Base-by-base conservation (phyloP, 768 basidiomycete genomes). In the Boletus rufocinnamomeus region DNA sequence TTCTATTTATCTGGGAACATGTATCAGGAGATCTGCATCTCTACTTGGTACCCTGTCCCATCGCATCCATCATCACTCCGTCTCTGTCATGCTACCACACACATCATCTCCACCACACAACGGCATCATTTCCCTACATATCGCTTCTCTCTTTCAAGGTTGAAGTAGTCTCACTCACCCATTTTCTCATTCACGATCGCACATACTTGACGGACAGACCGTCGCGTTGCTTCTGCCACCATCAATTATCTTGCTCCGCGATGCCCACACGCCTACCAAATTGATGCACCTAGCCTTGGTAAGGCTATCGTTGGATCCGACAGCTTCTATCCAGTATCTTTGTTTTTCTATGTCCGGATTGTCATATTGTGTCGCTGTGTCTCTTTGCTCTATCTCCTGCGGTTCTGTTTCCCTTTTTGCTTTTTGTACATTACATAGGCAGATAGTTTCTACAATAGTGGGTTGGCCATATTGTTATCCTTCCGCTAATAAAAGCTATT, bases 401-500 rank as follows among this genome's bases (percentile, higher is more conserved):
- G 63, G 47, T 64, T 64, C 52, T 52, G 52, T 50, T 45, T 57
- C 62, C 40, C 68, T 47, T 69, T 58, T 67, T 60, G 65, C 57
- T 69, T 63, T 72, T 63, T 70, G 71, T 73, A 73, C 69, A 75
- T 74, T 76, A 75, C 73, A 76, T 74, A 70, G 67, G 74, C 76
- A 77, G 72, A 73, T 75, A 71, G 67, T 77, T 75, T 77, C 75
- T 82, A 79, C 76, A 72, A 70, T 77, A 79, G 77, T 81, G 77
- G 80, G 77, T 77, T 78, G 80, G 75, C 76, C 79, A 74, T 84
- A 84, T 82, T 76, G 76, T 83, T 84, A 84, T 84, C 77, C 66
- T 76, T 79, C 77, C 72, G 75, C 76, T 84, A 84, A 84, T 83
- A 76, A 76, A 77, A 66, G 70, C 72, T 75, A 73, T 76, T 67